A percentile compares a stretch with the other conserved stretches of the same genome.
phyloP scores from a whole-genome alignment of 345 rosid genomes.

The Bruguiera sexangula region DNA sequence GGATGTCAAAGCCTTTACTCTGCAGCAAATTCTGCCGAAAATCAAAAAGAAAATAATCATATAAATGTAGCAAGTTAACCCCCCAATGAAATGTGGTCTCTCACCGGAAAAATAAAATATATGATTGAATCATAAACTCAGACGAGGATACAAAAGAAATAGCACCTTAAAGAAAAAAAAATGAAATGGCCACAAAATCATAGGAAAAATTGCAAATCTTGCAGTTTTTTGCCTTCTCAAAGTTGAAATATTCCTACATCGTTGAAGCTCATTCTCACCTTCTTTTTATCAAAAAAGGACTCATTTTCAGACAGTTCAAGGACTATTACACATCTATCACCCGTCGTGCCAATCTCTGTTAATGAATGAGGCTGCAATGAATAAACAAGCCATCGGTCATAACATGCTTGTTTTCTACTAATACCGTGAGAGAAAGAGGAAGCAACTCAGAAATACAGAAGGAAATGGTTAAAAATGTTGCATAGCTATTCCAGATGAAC shows the following conservation, averaged over 20 bases:
- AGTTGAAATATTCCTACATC: not conserved
- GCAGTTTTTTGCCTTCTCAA: not conserved
- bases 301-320: slow-evolving; percentile 54
- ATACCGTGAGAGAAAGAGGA: not conserved
- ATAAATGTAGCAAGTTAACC: slow-evolving; percentile 3
- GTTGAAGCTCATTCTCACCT: slow-evolving; percentile 37
- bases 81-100: not conserved
- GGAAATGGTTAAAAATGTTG: not conserved
- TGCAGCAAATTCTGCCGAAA: slow-evolving; percentile 52
- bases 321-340: slow-evolving; percentile 32
- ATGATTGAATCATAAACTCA: not conserved
- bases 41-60: slow-evolving; percentile 1
- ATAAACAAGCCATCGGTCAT: not conserved
- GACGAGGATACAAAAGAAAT: not conserved
- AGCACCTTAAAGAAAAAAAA: not conserved
- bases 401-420: not conserved
- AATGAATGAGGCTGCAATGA: slow-evolving; percentile 41
- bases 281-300: slow-evolving; percentile 55
- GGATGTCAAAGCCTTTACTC: slow-evolving; percentile 47
- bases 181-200: no score
- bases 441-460: not conserved
- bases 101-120: not conserved
- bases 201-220: not conserved
- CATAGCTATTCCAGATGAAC: not conserved
- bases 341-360: slow-evolving; percentile 23